phyloP scores from a whole-genome alignment of 2,329 filamentous ascomycete genomes.

The Colletotrichum sp. region DNA sequence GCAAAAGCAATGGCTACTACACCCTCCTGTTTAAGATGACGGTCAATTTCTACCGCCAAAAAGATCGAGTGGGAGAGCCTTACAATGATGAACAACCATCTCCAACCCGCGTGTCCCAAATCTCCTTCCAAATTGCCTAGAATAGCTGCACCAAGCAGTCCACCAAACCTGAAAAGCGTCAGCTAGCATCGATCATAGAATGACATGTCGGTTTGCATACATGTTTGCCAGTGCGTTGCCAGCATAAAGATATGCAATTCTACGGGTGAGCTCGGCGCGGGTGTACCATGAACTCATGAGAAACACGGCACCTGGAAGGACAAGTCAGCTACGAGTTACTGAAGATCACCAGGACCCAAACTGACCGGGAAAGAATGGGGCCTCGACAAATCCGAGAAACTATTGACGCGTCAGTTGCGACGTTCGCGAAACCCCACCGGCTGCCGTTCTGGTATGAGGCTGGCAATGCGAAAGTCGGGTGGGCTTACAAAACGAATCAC shows the following conservation, averaged over 20 bases:
- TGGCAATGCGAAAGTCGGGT: neutral
- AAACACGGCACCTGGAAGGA: conserved; percentile 41
- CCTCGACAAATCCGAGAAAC: conserved; percentile 46
- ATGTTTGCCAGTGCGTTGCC: conserved; percentile 54
- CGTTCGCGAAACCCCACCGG: neutral
- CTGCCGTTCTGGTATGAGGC: neutral
- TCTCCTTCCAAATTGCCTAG: conserved; percentile 42
- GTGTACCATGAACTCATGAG: conserved; percentile 53
- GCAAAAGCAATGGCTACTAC: conserved; percentile 44
- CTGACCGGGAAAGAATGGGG: conserved; percentile 51
- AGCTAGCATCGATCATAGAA: neutral
- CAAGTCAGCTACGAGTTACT: neutral
- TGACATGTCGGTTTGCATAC: neutral
- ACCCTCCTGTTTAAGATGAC: conserved; percentile 32
- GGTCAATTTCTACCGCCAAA: neutral
- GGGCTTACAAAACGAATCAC: conserved; percentile 43
- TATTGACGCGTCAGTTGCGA: neutral
- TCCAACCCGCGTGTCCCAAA: conserved; percentile 27
- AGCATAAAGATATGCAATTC: conserved; percentile 53
- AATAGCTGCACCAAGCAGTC: conserved; percentile 54
- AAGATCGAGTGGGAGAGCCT: neutral
- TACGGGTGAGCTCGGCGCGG: conserved; percentile 44
- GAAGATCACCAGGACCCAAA: neutral
- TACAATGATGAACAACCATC: conserved; percentile 35
- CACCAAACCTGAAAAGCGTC: conserved; percentile 44